Evolutionary conservation across 2,329 filamentous ascomycete species (phyloP), one percentile per base, ranked within the genome.

Genomic region (Elsinoe australis): DNA sequence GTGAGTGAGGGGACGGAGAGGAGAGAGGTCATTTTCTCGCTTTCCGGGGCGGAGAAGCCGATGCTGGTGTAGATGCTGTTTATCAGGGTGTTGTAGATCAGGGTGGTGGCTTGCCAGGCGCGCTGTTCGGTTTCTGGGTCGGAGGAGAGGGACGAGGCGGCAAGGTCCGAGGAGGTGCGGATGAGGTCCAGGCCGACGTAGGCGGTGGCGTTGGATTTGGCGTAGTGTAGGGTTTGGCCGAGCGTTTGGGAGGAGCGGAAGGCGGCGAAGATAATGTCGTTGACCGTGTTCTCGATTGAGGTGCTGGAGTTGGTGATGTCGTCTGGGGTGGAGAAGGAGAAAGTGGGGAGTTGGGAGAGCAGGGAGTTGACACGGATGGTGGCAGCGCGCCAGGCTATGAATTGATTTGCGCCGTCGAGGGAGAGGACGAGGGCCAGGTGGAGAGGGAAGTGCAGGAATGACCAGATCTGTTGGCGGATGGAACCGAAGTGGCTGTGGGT

Each of bases 361-460:
- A 56, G 49, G 1, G 45, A 22, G 21, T 42, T 48, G 14, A 49
- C 48, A 8, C 58, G 42, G 19, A 47, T 51, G 29, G 50, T 49
- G 15, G 58, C 50, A 12, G 55, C 56, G n/a, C 56, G 51, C 61
- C 61, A 66, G 34, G 60, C 55, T 45, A 65, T 56, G 18, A 64
- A 58, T 29, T 64, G 59, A 4, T 58, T 58, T 29, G 62, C 47
- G 18, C 57, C 57, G 49, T 54, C 42, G 18, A 60, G 44, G 14
- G 47, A 39, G 17, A 53, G 46, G 41, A 55, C 49, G 14, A 55
- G 47, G 17, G 49, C 36, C 5, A 58, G 44, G 41, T 58, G 58
- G 8, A 59, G 49, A 2, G 57, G 55, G 49, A 59, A 58, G 50
- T 59, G 56, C 12, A 56, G 44, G 26, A 56, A 47, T 3, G 56